phyloP scores from a whole-genome alignment of 768 basidiomycete genomes.

The Hypholoma fasciculare region DNA sequence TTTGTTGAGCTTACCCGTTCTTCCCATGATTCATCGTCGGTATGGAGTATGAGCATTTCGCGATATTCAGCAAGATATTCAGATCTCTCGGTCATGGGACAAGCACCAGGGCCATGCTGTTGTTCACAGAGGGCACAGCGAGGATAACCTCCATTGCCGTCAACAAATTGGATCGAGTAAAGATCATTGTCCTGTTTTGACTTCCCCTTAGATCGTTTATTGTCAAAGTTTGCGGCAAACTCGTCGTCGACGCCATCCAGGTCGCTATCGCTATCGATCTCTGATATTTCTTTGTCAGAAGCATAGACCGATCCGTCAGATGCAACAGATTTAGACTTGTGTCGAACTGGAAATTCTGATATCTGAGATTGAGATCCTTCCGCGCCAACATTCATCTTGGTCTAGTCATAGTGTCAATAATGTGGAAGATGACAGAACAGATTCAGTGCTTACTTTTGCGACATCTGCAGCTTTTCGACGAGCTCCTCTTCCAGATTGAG shows the following conservation, averaged over 20 bases:
- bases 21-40: slow-evolving; percentile 68
- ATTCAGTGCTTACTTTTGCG: slow-evolving; percentile 34
- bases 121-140: slow-evolving; percentile 66
- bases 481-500: slow-evolving; percentile 69
- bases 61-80: slow-evolving; percentile 71
- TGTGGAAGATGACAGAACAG: not conserved
- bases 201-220: slow-evolving; percentile 15
- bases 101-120: slow-evolving; percentile 50
- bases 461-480: slow-evolving; percentile 73
- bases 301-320: slow-evolving; percentile 36
- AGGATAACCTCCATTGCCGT: not conserved
- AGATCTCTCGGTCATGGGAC: slow-evolving; percentile 65
- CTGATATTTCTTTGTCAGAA: slow-evolving; percentile 27
- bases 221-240: slow-evolving; percentile 9
- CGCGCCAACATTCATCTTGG: slow-evolving; percentile 26
- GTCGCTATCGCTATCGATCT: slow-evolving; percentile 21
- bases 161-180: not conserved
- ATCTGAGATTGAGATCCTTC: slow-evolving; percentile 2
- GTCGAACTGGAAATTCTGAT: slow-evolving; percentile 17
- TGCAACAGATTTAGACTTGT: slow-evolving; percentile 16
- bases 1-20: slow-evolving; percentile 48
- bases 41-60: slow-evolving; percentile 60
- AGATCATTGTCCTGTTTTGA: slow-evolving; percentile 6
- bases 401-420: slow-evolving; percentile 19
- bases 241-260: slow-evolving; percentile 18